These are phyloP conservation scores for Xylariaceae sp. DNA, from an alignment of 2,329 filamentous ascomycete genomes.

Conservation along the genomic window DNA sequence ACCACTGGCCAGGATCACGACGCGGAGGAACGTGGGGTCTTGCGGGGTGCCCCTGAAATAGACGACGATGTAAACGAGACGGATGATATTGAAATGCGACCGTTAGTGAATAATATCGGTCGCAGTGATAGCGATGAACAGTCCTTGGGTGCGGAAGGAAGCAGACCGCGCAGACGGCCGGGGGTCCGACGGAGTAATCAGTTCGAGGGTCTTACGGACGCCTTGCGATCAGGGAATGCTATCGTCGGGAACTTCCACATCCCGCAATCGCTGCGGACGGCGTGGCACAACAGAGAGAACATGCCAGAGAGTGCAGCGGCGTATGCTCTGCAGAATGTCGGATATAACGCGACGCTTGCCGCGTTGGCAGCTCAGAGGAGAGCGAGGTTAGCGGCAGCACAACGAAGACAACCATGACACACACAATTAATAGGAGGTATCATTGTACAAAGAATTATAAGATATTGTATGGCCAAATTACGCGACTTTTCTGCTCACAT, in stretches of 20 bases:
- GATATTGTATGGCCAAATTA: conserved; percentile 33
- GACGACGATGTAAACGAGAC: conserved; percentile 35
- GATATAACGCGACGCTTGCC: conserved; percentile 51
- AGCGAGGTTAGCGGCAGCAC: conserved; percentile 31
- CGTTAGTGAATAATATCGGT: conserved; percentile 27
- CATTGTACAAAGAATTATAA: conserved; percentile 27
- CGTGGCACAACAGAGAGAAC: conserved; percentile 39
- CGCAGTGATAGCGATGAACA: conserved; percentile 11
- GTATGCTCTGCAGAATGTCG: conserved; percentile 48
- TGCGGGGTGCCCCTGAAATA: conserved; percentile 35
- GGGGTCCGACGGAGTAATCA: conserved; percentile 20
- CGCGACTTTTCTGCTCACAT: conserved; percentile 85
- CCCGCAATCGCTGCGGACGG: conserved; percentile 43
- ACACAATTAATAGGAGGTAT: conserved; percentile 10
- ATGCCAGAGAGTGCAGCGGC: conserved; percentile 41
- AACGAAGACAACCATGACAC: conserved; percentile 24
- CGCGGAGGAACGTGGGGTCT: conserved; percentile 51
- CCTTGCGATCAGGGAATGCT: conserved; percentile 51
- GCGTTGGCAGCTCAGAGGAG: conserved; percentile 44
- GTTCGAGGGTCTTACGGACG: conserved; percentile 35
- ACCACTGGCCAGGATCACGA: conserved; percentile 45
- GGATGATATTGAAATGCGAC: conserved; percentile 44
- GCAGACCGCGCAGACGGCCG: conserved; percentile 27
- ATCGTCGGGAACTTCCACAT: conserved; percentile 51
- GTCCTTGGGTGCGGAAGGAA: conserved; percentile 25